Conservation (phyloP, 345 rosid species). For the Bruguiera sexangula region DNA sequence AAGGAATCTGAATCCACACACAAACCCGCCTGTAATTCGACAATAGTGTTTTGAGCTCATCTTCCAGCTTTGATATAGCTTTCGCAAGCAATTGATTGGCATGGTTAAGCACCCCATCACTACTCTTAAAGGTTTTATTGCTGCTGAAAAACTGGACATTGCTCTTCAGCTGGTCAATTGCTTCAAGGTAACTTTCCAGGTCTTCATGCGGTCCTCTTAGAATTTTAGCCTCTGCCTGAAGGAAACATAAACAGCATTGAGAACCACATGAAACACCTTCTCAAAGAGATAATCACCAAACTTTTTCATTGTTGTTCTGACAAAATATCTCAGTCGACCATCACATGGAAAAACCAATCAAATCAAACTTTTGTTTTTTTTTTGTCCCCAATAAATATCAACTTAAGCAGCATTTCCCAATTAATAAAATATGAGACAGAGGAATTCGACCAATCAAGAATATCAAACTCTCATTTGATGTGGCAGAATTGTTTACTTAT, state of each 20-base stretch:
- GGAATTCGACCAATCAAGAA: too few species aligned
- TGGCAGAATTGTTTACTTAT: too few species aligned
- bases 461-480: too few species aligned
- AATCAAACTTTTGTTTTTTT: too few species aligned
- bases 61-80: constrained; percentile 86
- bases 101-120: constrained; percentile 61
- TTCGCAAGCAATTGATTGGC: constrained; percentile 66
- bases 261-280: not conserved
- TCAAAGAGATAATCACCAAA: not conserved
- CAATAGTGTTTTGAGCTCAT: constrained; percentile 75
- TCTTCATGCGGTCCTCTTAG: constrained; percentile 97
- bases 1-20: not conserved
- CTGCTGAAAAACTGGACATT: constrained; percentile 63
- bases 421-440: too few species aligned
- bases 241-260: not conserved
- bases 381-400: not conserved
- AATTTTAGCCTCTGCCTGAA: constrained; percentile 91
- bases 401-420: not conserved
- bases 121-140: constrained; percentile 57
- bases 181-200: constrained; percentile 83
- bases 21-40: constrained; percentile 67
- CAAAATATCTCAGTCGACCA: too few species aligned
- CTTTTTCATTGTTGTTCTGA: too few species aligned
- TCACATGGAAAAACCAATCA: not conserved
- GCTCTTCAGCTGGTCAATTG: constrained; percentile 79